Conservation (phyloP, 306 rosid genomes). For the Datisca glomerata region DNA sequence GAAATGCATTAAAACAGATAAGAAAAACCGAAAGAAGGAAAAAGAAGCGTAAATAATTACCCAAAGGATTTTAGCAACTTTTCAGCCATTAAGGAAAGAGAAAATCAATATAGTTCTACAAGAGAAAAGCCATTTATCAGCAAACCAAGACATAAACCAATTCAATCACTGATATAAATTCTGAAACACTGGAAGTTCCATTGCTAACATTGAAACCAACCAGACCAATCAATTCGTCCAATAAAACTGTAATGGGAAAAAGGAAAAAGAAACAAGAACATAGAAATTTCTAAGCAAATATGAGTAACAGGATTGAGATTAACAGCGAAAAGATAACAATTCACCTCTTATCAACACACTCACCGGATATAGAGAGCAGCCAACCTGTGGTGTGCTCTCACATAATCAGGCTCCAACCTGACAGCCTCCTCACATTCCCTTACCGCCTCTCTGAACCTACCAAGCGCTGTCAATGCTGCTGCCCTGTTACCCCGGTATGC, state of each 20-base stretch:
- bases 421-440: constrained; percentile 84
- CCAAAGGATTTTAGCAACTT: background rate
- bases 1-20: too few species aligned
- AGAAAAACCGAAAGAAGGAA: background rate
- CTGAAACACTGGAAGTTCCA: background rate
- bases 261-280: background rate
- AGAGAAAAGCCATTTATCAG: too few species aligned
- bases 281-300: background rate
- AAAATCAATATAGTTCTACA: too few species aligned
- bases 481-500: constrained; percentile 76
- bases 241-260: background rate
- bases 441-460: constrained; percentile 65
- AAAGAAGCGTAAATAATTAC: background rate
- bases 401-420: constrained; percentile 53
- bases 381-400: constrained; percentile 76
- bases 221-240: background rate
- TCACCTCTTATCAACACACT: constrained; percentile 10
- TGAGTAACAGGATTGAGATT: too few species aligned
- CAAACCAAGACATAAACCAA: too few species aligned
- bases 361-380: constrained; percentile 79
- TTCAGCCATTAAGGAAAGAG: background rate
- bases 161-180: background rate
- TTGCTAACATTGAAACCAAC: constrained; percentile 1
- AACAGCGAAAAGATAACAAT: background rate
- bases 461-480: constrained; percentile 73